phyloP scores from a whole-genome alignment of 176 grass and related monocot genomes.

The Musa acuminata region DNA sequence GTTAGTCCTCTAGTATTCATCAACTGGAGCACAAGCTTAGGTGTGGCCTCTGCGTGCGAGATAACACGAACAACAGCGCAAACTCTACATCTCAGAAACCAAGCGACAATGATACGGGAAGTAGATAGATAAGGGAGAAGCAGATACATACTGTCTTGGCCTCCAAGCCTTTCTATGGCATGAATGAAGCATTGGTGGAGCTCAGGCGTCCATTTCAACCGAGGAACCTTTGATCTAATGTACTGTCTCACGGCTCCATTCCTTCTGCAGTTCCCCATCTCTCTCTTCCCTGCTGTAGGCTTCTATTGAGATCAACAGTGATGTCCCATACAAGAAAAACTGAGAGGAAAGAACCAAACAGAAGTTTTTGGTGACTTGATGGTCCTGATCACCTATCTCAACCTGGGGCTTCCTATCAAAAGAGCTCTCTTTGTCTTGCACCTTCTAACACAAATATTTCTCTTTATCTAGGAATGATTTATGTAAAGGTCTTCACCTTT shows the following conservation, averaged over 20 bases:
- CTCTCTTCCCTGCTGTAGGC: conserved; percentile 9
- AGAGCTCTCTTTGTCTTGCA: too few species aligned
- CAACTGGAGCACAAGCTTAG: conserved; percentile 80
- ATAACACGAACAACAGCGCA: too few species aligned
- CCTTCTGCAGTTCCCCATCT: conserved; percentile 22
- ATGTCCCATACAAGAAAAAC: not conserved
- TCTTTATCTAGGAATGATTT: too few species aligned
- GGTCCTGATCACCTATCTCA: not conserved
- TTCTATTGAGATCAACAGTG: not conserved
- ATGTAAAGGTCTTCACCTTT: not conserved
- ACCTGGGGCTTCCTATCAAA: not conserved
- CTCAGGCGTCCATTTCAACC: conserved; percentile 71
- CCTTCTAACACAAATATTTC: not conserved
- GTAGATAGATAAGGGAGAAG: not conserved
- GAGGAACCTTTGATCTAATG: conserved; percentile 77
- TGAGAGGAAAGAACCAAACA: not conserved
- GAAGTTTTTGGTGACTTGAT: not conserved
- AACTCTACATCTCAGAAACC: not conserved
- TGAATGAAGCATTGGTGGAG: conserved; percentile 93
- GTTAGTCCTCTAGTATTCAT: conserved; percentile 82
- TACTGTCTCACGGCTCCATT: conserved; percentile 51
- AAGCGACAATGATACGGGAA: not conserved
- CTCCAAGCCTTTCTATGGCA: conserved; percentile 80
- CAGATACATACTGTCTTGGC: conserved; percentile 58
- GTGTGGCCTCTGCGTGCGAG: conserved; percentile 54